phyloP scores from a whole-genome alignment of 352 stramenopile genomes.

The Globisporangium echinulatum region DNA sequence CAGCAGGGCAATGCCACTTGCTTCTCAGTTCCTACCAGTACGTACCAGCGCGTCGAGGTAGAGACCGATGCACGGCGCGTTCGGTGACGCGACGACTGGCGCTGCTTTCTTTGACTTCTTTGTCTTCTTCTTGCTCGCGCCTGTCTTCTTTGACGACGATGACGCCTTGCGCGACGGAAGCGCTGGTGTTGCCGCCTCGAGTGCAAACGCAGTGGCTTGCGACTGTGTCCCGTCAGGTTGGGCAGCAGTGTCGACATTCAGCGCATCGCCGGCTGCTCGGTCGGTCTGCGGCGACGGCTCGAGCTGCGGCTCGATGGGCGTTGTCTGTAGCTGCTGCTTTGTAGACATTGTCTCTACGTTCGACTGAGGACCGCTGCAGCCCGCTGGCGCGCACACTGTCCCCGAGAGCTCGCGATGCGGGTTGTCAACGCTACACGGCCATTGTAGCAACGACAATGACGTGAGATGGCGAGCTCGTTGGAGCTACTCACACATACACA shows the following conservation, averaged over 20 bases:
- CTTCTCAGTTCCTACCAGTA: background rate
- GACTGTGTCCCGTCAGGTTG: background rate
- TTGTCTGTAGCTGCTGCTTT: conserved; percentile 8
- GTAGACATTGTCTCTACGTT: conserved; percentile 10
- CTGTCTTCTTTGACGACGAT: conserved; percentile 4
- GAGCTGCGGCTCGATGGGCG: background rate
- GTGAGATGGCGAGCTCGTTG: no score
- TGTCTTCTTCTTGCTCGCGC: conserved; percentile 12
- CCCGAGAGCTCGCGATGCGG: background rate
- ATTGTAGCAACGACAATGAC: background rate
- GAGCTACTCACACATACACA: background rate
- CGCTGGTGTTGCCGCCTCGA: no score
- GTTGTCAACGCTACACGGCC: conserved; percentile 4
- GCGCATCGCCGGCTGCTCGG: conserved; percentile 12
- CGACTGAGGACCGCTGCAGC: background rate
- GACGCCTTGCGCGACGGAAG: no score
- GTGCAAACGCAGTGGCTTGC: no score
- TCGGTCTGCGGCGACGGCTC: background rate
- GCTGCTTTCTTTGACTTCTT: conserved; percentile 15
- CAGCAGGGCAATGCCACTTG: background rate
- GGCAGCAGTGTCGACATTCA: background rate
- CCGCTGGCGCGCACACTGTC: background rate
- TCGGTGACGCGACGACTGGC: background rate
- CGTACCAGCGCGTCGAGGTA: conserved; percentile 60
- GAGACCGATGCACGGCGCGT: conserved; percentile 39